Conservation (phyloP, 495 filamentous ascomycete species). For the Astrothelium subdiscretum region DNA sequence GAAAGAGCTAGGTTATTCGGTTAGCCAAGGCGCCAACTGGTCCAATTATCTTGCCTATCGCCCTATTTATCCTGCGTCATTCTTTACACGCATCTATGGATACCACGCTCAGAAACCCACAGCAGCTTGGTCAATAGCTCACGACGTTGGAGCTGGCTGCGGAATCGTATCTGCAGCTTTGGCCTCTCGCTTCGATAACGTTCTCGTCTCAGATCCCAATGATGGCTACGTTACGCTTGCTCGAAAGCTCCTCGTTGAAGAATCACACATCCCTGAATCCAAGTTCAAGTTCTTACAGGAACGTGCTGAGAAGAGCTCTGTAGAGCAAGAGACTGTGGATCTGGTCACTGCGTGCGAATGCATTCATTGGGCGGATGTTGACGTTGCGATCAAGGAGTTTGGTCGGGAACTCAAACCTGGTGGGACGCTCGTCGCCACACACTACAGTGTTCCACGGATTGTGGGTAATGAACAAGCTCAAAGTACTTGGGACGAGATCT, state of each 20-base stretch:
- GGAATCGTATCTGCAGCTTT: constrained; percentile 20
- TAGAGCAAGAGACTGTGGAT: constrained; percentile 16
- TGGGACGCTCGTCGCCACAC: not conserved
- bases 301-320: constrained; percentile 17
- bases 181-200: constrained; percentile 13
- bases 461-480: not conserved
- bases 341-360: constrained; percentile 20
- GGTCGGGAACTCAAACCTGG: not conserved
- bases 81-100: constrained; percentile 17
- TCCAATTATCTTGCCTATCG: constrained; percentile 17
- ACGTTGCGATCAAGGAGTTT: constrained; percentile 7
- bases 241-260: constrained; percentile 9
- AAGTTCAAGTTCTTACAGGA: constrained; percentile 21
- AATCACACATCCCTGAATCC: constrained; percentile 8
- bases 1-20: constrained; percentile 6
- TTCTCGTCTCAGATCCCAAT: constrained; percentile 23
- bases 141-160: constrained; percentile 21
- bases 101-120: constrained; percentile 15
- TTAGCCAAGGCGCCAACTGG: constrained; percentile 14
- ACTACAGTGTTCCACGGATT: not conserved
- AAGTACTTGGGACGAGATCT: not conserved
- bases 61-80: constrained; percentile 16
- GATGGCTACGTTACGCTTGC: constrained; percentile 18
- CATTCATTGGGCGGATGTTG: constrained; percentile 15
- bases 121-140: constrained; percentile 7